phyloP scores from a whole-genome alignment of 768 basidiomycete genomes.

The Tulasnella sp. region DNA sequence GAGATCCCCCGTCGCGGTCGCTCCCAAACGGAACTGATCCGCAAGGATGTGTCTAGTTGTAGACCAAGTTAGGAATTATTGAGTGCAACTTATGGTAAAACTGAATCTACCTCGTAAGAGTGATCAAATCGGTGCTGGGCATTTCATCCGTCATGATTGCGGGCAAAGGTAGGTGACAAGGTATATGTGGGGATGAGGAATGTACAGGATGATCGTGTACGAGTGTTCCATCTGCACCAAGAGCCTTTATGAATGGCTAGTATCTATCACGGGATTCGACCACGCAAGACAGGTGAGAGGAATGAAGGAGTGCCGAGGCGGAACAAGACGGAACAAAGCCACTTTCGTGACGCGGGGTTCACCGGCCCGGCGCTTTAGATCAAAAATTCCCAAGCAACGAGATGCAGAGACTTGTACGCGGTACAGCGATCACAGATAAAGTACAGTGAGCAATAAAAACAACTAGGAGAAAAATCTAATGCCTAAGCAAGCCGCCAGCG shows the following conservation, averaged over 20 bases:
- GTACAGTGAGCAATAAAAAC: too few species aligned
- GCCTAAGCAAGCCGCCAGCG: slow-evolving; percentile 6
- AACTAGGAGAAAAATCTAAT: background rate
- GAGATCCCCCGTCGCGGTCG: slow-evolving; percentile 81
- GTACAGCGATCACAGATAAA: too few species aligned
- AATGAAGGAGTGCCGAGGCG: background rate
- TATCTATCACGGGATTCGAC: slow-evolving; percentile 5
- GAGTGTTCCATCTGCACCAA: background rate
- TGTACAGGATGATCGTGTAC: background rate
- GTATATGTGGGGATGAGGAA: background rate
- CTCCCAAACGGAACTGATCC: slow-evolving; percentile 74
- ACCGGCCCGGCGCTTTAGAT: too few species aligned
- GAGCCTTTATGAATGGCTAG: background rate
- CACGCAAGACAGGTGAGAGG: background rate
- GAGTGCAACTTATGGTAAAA: background rate
- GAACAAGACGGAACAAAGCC: slow-evolving; percentile 8
- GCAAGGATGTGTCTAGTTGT: slow-evolving; percentile 54
- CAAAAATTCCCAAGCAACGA: too few species aligned
- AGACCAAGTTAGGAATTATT: too few species aligned
- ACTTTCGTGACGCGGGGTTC: too few species aligned
- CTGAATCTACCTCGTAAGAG: slow-evolving; percentile 66
- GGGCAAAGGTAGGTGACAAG: background rate
- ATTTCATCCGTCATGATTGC: slow-evolving; percentile 34
- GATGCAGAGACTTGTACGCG: too few species aligned
- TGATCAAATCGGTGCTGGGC: slow-evolving; percentile 81